Evolutionary conservation across 2,329 filamentous ascomycete genomes (phyloP).

Genomic region (Ascochyta koolunga): DNA sequence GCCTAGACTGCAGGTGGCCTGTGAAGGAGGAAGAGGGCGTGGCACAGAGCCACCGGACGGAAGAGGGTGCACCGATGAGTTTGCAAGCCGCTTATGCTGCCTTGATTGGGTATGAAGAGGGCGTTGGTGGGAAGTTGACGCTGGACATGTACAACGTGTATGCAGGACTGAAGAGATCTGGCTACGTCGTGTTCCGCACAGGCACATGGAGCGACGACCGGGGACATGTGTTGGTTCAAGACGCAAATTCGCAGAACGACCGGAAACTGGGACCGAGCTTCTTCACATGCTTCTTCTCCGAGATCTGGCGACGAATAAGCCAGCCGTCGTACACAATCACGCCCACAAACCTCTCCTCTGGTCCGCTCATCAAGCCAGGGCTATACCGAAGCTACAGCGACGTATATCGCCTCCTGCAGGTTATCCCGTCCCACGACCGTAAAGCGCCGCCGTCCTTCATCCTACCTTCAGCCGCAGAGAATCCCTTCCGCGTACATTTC

Average conservation of each 20-base stretch:
- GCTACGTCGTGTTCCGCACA: conserved; percentile 82
- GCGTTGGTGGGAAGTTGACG: conserved; percentile 56
- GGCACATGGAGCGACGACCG: conserved; percentile 51
- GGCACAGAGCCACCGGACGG: conserved; percentile 48
- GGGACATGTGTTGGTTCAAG: conserved; percentile 21
- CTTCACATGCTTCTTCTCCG: conserved; percentile 45
- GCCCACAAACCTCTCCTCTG: conserved; percentile 40
- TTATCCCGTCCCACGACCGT: conserved; percentile 75
- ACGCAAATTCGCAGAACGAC: conserved; percentile 7
- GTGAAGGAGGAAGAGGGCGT: conserved; percentile 41
- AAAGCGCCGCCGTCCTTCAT: conserved; percentile 44
- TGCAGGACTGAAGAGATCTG: conserved; percentile 78
- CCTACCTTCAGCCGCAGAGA: conserved; percentile 43
- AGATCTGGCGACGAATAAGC: conserved; percentile 42
- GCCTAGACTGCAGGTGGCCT: conserved; percentile 86
- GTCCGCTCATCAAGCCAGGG: conserved; percentile 59
- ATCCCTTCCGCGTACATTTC: conserved; percentile 75
- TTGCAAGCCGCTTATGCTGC: conserved; percentile 88
- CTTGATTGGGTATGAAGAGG: conserved; percentile 73
- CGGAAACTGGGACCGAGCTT: conserved; percentile 19
- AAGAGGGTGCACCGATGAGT: conserved; percentile 78
- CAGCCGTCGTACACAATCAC: conserved; percentile 25
- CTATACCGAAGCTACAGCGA: conserved; percentile 63
- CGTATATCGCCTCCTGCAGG: conserved; percentile 76
- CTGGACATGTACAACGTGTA: conserved; percentile 90